Percentiles rank a stretch among this genome's conserved stretches.
Evolutionary conservation across 2,329 filamentous ascomycete species (phyloP).

Genomic region (Fusarium proliferatum): DNA sequence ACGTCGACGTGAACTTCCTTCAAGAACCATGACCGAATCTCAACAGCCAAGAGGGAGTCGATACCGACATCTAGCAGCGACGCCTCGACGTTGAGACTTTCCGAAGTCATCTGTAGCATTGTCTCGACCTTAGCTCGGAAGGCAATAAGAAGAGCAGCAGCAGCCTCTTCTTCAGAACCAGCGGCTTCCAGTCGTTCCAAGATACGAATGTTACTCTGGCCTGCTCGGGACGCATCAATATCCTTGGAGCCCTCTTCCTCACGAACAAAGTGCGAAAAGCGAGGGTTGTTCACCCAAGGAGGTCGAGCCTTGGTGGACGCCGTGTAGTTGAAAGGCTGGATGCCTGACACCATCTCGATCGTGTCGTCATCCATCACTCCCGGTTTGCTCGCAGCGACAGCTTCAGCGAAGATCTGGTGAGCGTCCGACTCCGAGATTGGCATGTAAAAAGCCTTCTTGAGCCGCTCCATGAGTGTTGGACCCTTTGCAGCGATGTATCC

Average conservation of each 20-base stretch:
- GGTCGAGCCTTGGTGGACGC: neutral
- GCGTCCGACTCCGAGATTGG: neutral
- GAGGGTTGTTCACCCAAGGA: constrained; percentile 4
- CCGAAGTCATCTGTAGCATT: neutral
- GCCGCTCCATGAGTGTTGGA: neutral
- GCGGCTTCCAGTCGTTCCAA: neutral
- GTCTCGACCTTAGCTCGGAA: constrained; percentile 1
- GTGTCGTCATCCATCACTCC: neutral
- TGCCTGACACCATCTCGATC: neutral
- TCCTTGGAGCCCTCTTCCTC: neutral
- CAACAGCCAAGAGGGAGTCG: constrained; percentile 1
- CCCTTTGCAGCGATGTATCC: constrained; percentile 5
- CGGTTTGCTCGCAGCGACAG: neutral
- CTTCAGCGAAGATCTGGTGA: constrained; percentile 6
- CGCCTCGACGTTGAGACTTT: neutral
- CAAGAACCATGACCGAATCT: constrained; percentile 9
- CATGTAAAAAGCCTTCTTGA: constrained; percentile 1
- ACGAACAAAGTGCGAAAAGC: neutral
- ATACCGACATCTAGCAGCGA: neutral
- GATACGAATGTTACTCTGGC: neutral
- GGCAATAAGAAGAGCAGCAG: neutral
- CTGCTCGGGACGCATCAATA: neutral
- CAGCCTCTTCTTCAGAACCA: neutral
- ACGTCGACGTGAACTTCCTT: constrained; percentile 4
- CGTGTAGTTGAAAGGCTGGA: neutral